phyloP scores from a whole-genome alignment of 225 moss, liverwort and hornwort genomes.

The Climacium dendroides region DNA sequence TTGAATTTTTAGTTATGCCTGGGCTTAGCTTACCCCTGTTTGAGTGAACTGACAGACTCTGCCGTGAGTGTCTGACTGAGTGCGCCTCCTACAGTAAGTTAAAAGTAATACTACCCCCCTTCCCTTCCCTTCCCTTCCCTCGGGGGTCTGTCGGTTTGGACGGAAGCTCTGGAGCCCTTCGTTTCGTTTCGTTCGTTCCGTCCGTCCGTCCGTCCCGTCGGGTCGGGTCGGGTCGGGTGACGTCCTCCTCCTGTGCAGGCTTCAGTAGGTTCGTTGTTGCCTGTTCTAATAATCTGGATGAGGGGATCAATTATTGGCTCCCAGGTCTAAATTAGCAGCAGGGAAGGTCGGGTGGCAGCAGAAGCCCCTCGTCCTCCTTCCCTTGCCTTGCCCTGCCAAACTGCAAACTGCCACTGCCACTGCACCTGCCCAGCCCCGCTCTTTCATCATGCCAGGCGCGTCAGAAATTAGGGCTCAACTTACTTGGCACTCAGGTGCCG shows the following conservation, averaged over 20 bases:
- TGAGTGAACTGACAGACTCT: background rate
- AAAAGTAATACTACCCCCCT: no score
- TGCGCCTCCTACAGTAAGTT: no score
- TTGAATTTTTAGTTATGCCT: no score
- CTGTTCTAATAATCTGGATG: background rate
- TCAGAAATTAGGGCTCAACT: constrained; percentile 1
- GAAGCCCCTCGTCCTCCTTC: no score
- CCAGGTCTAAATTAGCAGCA: background rate
- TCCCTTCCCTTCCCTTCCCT: no score
- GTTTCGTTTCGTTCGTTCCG: background rate
- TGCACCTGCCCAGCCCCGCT: background rate
- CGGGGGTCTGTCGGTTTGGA: background rate
- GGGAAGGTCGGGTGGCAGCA: no score
- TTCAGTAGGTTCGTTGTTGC: no score
- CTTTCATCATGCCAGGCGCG: background rate
- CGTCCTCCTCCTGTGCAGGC: no score
- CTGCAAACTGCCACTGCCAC: background rate
- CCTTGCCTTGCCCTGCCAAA: background rate
- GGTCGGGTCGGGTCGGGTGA: no score
- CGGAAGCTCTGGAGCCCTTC: background rate
- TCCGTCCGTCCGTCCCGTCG: background rate
- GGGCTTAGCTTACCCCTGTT: background rate
- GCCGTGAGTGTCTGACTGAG: background rate
- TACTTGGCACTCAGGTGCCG: background rate
- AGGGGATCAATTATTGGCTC: constrained; percentile 5